Evolutionary conservation across 768 basidiomycete species (phyloP), one percentile per base, ranked within the genome.

Genomic region (Kondoa subrosea): DNA sequence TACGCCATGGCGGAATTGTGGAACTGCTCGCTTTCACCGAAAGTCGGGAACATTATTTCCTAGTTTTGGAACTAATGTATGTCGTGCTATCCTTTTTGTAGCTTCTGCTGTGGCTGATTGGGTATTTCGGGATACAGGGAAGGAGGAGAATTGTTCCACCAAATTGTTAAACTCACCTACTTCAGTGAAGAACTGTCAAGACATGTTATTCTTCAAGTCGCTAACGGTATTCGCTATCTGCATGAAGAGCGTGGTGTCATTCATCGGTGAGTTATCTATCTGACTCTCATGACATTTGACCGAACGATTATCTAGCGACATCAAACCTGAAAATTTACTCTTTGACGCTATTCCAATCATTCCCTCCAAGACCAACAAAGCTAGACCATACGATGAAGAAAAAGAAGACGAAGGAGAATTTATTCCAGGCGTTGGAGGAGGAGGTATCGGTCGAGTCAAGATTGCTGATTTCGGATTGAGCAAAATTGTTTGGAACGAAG

Each of bases 371-470:
- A 79, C 82, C 56, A 83, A 86, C 2, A 77, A 83, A 56, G 82
- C 82, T 1, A 86, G 91, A 30, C 91, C 89, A 29, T 96, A 95
- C 74, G 95, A 97, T 70, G 95, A 97, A 76, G 91, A 93, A 66
- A 99, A 97, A 77, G 91, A 91, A 76, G 95, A 99, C 72, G 95
- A 99, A 77, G 95, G 95, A 66, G 90, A 95, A 76, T 99, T 92
- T 75, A 82, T 87, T 59, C 86, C 86, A 2, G 91, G 89, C 2
- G 80, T 92, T 50, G 95, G 95, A 4, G 92, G 95, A 12, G 95
- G 95, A 4, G 95, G 93, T 26, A 99, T 99, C 71, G 95, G 95
- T 4, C 85, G 85, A 56, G 91, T 99, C 77, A 99, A 97, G 81
- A 95, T 99, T 69, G 95, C 95, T 68, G 95, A 99, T 77, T 99